Conservation (phyloP, 78 protist genomes). For the Bodo saltans region DNA sequence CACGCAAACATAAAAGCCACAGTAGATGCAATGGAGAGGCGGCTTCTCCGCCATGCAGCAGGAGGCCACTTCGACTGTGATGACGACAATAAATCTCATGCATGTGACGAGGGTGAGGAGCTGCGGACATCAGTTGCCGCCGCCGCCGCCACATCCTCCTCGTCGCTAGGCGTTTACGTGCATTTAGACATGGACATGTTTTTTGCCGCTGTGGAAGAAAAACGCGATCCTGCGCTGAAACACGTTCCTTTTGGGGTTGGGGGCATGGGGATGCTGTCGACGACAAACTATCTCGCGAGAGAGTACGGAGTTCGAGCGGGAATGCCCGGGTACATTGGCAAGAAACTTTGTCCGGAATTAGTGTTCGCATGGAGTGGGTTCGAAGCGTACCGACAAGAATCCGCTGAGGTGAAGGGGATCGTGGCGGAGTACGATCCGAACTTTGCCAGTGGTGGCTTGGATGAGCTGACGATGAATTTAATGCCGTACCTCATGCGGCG, state of each 20-base stretch:
- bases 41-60: too few species aligned
- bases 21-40: too few species aligned
- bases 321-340: conserved; percentile 65
- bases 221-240: conserved; percentile 45
- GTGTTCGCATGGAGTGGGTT: conserved; percentile 16
- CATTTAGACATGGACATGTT: conserved; percentile 70
- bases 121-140: background rate
- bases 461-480: conserved; percentile 57
- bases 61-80: too few species aligned
- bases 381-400: background rate
- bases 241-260: conserved; percentile 64
- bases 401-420: background rate
- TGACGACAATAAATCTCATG: background rate
- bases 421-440: conserved; percentile 26
- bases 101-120: background rate
- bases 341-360: conserved; percentile 16
- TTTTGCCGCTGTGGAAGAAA: conserved; percentile 55
- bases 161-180: background rate
- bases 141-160: background rate
- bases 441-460: background rate
- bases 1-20: too few species aligned
- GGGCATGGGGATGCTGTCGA: conserved; percentile 54
- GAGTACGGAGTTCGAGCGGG: conserved; percentile 64
- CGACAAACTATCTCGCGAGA: conserved; percentile 64
- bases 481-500: background rate